Percentiles rank a stretch among this genome's conserved stretches.
Conservation (phyloP, 106 monocot genomes). For the Allium fistulosum region DNA sequence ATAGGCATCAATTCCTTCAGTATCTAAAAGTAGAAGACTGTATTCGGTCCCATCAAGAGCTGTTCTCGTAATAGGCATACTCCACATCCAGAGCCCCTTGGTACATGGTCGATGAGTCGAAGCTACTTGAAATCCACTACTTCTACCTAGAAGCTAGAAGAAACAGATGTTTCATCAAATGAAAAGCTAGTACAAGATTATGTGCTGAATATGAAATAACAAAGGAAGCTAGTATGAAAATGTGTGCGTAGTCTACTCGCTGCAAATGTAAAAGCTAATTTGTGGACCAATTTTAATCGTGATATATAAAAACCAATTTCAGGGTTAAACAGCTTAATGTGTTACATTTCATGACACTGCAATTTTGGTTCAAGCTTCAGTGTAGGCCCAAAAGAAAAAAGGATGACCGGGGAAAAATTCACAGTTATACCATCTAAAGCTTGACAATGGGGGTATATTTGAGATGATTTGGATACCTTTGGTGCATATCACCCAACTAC, state of each 20-base stretch:
- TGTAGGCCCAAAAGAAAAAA: no score
- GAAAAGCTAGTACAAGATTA: background rate
- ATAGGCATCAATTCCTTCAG: conserved; percentile 98
- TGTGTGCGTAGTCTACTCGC: background rate
- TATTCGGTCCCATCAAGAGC: conserved; percentile 96
- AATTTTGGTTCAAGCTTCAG: no score
- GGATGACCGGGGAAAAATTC: no score
- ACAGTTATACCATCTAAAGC: no score
- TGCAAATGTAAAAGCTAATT: no score
- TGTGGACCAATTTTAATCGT: no score
- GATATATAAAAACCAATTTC: no score
- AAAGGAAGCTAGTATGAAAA: background rate
- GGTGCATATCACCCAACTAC: no score
- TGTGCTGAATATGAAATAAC: background rate
- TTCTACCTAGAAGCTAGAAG: conserved; percentile 77
- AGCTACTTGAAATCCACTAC: conserved; percentile 71
- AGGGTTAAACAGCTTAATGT: no score
- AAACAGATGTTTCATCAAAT: background rate
- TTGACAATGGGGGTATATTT: no score
- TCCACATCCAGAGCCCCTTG: conserved; percentile 89
- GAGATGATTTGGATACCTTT: no score
- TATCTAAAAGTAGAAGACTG: conserved; percentile 83
- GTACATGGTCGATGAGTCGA: conserved; percentile 75
- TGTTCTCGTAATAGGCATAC: conserved; percentile 76
- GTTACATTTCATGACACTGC: no score